Percentiles rank a stretch among this genome's conserved stretches.
Evolutionary conservation across 2,329 filamentous ascomycete genomes (phyloP).

Genomic region (Ascochyta koolunga): DNA sequence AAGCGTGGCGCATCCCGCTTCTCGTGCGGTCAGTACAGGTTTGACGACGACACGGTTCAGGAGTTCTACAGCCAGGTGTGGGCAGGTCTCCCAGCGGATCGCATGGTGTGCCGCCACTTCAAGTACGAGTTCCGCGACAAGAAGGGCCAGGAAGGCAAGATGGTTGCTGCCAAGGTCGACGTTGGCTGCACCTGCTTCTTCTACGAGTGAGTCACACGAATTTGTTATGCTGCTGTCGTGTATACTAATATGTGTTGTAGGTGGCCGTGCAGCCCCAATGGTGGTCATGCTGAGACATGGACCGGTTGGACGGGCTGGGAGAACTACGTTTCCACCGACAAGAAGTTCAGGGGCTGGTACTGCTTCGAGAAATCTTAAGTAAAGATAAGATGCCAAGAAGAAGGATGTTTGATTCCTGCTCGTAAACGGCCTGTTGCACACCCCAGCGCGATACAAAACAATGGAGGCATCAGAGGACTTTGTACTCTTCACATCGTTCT

Average conservation of each 20-base stretch:
- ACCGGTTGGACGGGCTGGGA: slow-evolving; percentile 7
- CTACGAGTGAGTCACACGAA: not conserved
- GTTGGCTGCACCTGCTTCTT: slow-evolving; percentile 13
- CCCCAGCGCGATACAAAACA: too few relatives aligned
- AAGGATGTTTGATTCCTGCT: not conserved
- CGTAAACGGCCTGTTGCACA: not conserved
- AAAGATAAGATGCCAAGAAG: too few relatives aligned
- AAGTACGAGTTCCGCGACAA: slow-evolving; percentile 14
- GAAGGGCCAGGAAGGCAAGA: slow-evolving; percentile 7
- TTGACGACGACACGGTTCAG: slow-evolving; percentile 8
- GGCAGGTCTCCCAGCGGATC: slow-evolving; percentile 3
- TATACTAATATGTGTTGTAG: not conserved
- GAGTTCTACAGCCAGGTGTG: slow-evolving; percentile 16
- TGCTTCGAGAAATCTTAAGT: slow-evolving; percentile 6
- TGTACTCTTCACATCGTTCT: too few relatives aligned
- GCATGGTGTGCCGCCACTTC: slow-evolving; percentile 7
- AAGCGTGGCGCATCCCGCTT: not conserved
- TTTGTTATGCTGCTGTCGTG: not conserved
- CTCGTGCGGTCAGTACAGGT: slow-evolving; percentile 15
- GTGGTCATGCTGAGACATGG: slow-evolving; percentile 3
- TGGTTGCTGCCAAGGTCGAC: slow-evolving; percentile 12
- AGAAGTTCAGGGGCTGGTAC: slow-evolving; percentile 14
- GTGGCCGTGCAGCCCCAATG: not conserved
- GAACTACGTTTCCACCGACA: slow-evolving; percentile 6
- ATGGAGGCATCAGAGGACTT: too few relatives aligned